Evolutionary conservation across 1,284 basidiomycete species (phyloP).

Genomic region (Schizophyllum amplum): DNA sequence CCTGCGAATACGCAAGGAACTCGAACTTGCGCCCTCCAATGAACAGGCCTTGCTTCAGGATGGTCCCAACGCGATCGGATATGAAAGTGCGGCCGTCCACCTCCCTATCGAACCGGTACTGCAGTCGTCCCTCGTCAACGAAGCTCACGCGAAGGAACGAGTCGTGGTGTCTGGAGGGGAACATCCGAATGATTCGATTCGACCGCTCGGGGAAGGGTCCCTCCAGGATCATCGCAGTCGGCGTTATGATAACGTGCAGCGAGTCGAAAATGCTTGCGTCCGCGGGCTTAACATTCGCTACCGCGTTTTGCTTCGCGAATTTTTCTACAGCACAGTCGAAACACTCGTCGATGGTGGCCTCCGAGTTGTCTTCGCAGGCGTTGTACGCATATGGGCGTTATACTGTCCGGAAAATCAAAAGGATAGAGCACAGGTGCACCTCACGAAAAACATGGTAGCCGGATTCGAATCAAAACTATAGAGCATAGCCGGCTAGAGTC

Average conservation of each 20-base stretch:
- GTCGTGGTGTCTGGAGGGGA: slow-evolving; percentile 34
- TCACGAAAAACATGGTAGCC: too few species aligned
- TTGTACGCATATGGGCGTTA: too few species aligned
- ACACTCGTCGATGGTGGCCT: too few species aligned
- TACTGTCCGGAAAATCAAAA: too few species aligned
- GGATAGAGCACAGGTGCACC: too few species aligned
- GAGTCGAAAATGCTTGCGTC: slow-evolving; percentile 32
- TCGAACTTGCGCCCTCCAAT: slow-evolving; percentile 26
- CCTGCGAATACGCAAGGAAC: slow-evolving; percentile 39
- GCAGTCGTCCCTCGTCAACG: slow-evolving; percentile 20
- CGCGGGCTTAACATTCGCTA: slow-evolving; percentile 24
- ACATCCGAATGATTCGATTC: slow-evolving; percentile 55
- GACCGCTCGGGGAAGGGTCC: slow-evolving; percentile 58
- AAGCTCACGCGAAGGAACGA: slow-evolving; percentile 52
- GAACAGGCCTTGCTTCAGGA: slow-evolving; percentile 21
- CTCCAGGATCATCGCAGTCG: slow-evolving; percentile 46
- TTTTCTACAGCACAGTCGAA: too few species aligned
- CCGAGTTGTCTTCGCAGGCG: too few species aligned
- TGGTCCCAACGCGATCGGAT: slow-evolving; percentile 19
- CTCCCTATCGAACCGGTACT: slow-evolving; percentile 25
- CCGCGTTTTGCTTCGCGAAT: too few species aligned
- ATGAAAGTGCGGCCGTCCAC: slow-evolving; percentile 24
- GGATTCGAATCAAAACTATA: too few species aligned
- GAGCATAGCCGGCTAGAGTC: too few species aligned
- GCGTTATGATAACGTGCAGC: slow-evolving; percentile 49